These are phyloP conservation scores for Diaporthe vexans DNA, from an alignment of 2,329 filamentous ascomycete species.

Conservation along the genomic window DNA sequence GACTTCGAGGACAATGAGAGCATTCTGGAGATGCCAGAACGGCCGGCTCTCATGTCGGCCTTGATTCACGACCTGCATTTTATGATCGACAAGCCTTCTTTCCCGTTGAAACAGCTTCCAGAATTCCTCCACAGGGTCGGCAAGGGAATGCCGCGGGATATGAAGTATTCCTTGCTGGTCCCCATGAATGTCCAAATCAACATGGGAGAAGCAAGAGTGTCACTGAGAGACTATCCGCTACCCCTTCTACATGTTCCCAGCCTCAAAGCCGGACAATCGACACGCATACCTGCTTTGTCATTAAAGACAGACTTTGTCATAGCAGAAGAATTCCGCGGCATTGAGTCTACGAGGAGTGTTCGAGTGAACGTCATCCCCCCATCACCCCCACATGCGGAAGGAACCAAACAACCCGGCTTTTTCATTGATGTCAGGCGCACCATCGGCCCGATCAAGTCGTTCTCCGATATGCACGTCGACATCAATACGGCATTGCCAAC, in stretches of 20 bases:
- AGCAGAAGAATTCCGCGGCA: slow-evolving; percentile 89
- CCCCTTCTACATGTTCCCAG: slow-evolving; percentile 92
- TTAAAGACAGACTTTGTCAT: slow-evolving; percentile 94
- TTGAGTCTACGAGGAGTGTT: slow-evolving; percentile 84
- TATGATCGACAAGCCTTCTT: slow-evolving; percentile 91
- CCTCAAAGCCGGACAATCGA: slow-evolving; percentile 83
- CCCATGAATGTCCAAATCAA: slow-evolving; percentile 91
- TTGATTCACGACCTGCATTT: slow-evolving; percentile 89
- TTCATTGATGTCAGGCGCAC: slow-evolving; percentile 90
- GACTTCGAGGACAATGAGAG: slow-evolving; percentile 87
- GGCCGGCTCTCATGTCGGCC: slow-evolving; percentile 86
- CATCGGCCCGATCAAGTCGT: slow-evolving; percentile 95
- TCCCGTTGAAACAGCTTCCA: slow-evolving; percentile 84
- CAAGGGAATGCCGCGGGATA: slow-evolving; percentile 96
- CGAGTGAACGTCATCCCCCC: slow-evolving; percentile 88
- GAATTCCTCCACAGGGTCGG: slow-evolving; percentile 89
- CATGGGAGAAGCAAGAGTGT: slow-evolving; percentile 91
- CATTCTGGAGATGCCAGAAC: slow-evolving; percentile 86
- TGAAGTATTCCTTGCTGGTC: slow-evolving; percentile 89
- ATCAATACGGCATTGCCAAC: slow-evolving; percentile 95
- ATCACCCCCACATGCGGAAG: slow-evolving; percentile 67
- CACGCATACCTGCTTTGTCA: slow-evolving; percentile 83
- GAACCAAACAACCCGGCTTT: slow-evolving; percentile 75
- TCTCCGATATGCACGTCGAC: slow-evolving; percentile 90
- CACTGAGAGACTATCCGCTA: slow-evolving; percentile 91